Evolutionary conservation across 2,329 filamentous ascomycete species (phyloP), one percentile per base, ranked within the genome.

Genomic region (Trichoderma semiorbis): DNA sequence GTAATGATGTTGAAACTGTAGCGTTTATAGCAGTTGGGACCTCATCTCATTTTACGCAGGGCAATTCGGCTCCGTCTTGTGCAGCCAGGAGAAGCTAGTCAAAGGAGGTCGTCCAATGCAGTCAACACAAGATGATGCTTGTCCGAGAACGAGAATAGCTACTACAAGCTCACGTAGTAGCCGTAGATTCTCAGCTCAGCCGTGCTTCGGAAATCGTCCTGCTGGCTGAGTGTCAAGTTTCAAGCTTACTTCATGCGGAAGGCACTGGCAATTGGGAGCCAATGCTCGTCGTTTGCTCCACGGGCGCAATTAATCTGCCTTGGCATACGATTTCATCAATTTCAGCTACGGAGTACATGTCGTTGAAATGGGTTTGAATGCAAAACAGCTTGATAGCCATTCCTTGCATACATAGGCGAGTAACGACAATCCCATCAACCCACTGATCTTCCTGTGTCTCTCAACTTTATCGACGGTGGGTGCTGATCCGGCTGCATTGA

Each of bases 21-120:
- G n/a, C 63, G 63, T 65, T 65, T 55, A 65, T 55, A 65, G 63
- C 36, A 65, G 63, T 47, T 65, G 11, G 50, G 43, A 39, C 28
- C 21, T 53, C 10, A n/a, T 53, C 50, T 65, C 43, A 36, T 65
- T 65, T 53, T n/a, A 26, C 63, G 43, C 7, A 24, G 32, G 4
- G 63, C 63, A 65, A 65, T 53, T 65, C n/a, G 24, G 50, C 14
- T 24, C 21, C 47, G 47, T 53, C 2, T 53, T 53, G 47, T 24
- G 21, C 21, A 53, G 47, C 21, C 47, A 53, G 39, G 26, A 21
- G n/a, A 12, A 24, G 21, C 47, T 53, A 24, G 47, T 24, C 21
- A 53, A 53, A 53, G 47, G 47, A 24, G 47, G 47, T 24, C 21
- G 21, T 24, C n/a, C 47, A 53, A 24, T 53, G 10, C 21, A 53